Evolutionary conservation across 768 basidiomycete species (phyloP), one percentile per base, ranked within the genome.

Genomic region (Termitomyces sp.): DNA sequence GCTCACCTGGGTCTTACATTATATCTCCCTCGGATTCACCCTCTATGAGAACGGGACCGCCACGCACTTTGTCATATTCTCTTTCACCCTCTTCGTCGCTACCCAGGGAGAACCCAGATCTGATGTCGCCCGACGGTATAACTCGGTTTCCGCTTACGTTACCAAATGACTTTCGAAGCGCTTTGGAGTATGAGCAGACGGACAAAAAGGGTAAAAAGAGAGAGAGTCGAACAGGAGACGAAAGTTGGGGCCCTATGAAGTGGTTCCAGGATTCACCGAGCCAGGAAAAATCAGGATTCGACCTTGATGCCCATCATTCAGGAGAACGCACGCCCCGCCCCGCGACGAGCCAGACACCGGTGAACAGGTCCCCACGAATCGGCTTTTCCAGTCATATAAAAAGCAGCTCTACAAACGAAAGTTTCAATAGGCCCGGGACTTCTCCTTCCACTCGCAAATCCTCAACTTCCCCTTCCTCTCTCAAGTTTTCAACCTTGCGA

Each of bases 41-140:
- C 25, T 81, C 86, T 6, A 73, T 74, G 48, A 76, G 88, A 51
- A 89, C 88, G 4, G 89, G 88, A 12, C 86, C 88, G 32, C 89
- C 88, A 4, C 79, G 88, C 40, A 87, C 88, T 0, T 72, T 89
- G 27, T 87, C 86, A 3, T 86, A 82, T 63, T 77, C 82, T 8
- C 70, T 79, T 32, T 73, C 82, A 1, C 70, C 67, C 19, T 78
- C 83, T 1, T 70, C 76, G 27, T 64, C 64, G 42, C 55, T 63
- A 43, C 59, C 70, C 2, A 65, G 63, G 10, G 57, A 72, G 43
- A 68, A 65, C 28, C 65, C 61, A 17, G 66, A 54, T 27, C 54
- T 53, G 17, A 40, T 57, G 58, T 52, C 60, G 62, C 67, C 70
- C 37, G 64, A 69, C 27, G 69, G 63, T 16, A 50, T 63, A 11